Evolutionary conservation across 2,329 filamentous ascomycete species (phyloP).

Genomic region (Arthroderma sp.): DNA sequence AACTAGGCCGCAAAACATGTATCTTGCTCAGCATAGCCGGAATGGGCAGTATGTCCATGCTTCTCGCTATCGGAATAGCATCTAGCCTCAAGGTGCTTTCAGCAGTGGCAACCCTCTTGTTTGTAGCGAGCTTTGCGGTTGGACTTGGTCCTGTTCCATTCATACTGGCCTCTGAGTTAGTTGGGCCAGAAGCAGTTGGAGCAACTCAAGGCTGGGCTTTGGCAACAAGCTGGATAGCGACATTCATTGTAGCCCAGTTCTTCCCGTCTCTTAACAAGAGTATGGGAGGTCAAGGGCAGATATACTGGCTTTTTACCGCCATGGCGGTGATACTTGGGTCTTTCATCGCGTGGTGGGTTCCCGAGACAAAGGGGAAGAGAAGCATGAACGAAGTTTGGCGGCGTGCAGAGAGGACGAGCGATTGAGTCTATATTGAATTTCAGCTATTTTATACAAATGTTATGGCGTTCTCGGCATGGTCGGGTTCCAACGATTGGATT

Average conservation of each 20-base stretch:
- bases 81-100: slow-evolving; percentile 61
- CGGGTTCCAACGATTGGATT: no score
- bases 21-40: slow-evolving; percentile 71
- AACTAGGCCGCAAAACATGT: slow-evolving; percentile 74
- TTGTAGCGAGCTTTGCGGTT: slow-evolving; percentile 80
- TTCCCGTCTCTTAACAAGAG: slow-evolving; percentile 76
- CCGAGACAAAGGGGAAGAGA: slow-evolving; percentile 78
- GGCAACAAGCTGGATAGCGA: slow-evolving; percentile 77
- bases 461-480: neutral
- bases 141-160: slow-evolving; percentile 91
- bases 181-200: slow-evolving; percentile 79
- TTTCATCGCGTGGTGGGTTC: slow-evolving; percentile 65
- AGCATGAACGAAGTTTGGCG: slow-evolving; percentile 89
- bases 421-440: slow-evolving; percentile 16
- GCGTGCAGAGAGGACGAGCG: slow-evolving; percentile 33
- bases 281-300: slow-evolving; percentile 65
- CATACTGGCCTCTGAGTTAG: slow-evolving; percentile 82
- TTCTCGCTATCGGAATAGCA: slow-evolving; percentile 70
- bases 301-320: slow-evolving; percentile 82
- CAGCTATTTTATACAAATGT: neutral
- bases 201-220: slow-evolving; percentile 82
- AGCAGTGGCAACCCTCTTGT: slow-evolving; percentile 67
- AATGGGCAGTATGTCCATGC: slow-evolving; percentile 66
- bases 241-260: slow-evolving; percentile 86
- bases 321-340: slow-evolving; percentile 56